Conservation (phyloP, 78 protist genomes). For the Pigoraptor vietnamica region DNA sequence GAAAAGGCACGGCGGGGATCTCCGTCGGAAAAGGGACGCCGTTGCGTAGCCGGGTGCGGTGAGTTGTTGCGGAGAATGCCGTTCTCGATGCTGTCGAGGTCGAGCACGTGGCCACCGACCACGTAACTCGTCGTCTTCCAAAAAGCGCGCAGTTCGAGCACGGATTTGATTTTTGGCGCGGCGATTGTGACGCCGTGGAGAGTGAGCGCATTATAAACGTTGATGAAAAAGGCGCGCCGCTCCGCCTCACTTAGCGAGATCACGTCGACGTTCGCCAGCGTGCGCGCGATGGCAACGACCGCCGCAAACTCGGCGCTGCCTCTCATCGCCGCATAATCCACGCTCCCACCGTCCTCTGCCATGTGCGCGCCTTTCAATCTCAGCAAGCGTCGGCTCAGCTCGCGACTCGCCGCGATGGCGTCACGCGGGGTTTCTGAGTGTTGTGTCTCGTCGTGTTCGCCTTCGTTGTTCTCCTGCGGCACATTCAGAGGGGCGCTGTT, state of each 20-base stretch:
- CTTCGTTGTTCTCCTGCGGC: too few species aligned
- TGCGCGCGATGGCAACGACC: neutral
- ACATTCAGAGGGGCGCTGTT: too few species aligned
- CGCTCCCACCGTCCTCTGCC: neutral
- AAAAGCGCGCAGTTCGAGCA: neutral
- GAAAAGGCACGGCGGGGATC: neutral
- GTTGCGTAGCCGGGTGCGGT: neutral
- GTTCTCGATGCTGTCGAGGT: constrained; percentile 25
- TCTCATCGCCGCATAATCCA: neutral
- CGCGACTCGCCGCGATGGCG: neutral
- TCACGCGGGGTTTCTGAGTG: too few species aligned
- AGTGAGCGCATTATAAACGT: constrained; percentile 20
- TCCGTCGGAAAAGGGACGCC: neutral
- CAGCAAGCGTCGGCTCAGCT: neutral
- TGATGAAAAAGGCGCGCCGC: constrained; percentile 20
- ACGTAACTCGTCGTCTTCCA: neutral
- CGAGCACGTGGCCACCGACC: constrained; percentile 12
- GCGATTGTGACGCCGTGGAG: neutral
- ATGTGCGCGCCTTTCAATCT: neutral
- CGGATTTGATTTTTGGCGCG: neutral
- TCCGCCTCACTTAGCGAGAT: neutral
- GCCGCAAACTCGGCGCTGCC: neutral
- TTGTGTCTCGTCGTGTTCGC: too few species aligned
- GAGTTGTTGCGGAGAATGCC: constrained; percentile 30
- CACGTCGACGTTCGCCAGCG: neutral